Conservation (phyloP, 2,329 filamentous ascomycete species). For the Aureobasidium namibiae region DNA sequence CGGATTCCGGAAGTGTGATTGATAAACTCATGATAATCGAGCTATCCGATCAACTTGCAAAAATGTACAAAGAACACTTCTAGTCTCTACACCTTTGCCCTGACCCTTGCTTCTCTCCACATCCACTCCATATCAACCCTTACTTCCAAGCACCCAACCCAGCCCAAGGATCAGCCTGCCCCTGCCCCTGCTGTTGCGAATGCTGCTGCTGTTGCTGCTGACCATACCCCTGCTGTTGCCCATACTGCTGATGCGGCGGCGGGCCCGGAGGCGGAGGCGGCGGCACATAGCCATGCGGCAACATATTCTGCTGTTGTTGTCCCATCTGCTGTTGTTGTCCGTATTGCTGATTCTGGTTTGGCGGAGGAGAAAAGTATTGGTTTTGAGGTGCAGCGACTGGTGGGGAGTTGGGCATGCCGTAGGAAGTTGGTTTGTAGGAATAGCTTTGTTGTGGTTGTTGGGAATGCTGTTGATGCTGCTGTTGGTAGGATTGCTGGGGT, state of each 20-base stretch:
- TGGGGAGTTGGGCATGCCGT: constrained; percentile 36
- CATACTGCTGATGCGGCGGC: constrained; percentile 46
- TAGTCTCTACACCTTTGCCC: background rate
- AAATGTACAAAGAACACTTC: background rate
- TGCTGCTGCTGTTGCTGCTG: constrained; percentile 32
- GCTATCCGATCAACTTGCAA: no score
- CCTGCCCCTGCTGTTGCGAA: constrained; percentile 30
- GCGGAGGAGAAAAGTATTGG: constrained; percentile 42
- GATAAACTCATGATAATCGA: no score
- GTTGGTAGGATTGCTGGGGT: no score
- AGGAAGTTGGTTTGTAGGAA: constrained; percentile 40
- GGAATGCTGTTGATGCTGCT: background rate
- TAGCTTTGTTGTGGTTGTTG: constrained; percentile 5
- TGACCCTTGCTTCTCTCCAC: background rate
- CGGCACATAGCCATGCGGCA: constrained; percentile 58
- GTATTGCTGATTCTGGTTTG: constrained; percentile 27
- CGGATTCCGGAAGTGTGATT: no score
- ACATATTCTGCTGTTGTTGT: constrained; percentile 17
- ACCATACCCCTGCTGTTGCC: constrained; percentile 36
- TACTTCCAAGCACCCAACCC: constrained; percentile 63
- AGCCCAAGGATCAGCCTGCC: constrained; percentile 57
- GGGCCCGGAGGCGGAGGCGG: constrained; percentile 60
- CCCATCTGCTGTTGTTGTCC: constrained; percentile 15
- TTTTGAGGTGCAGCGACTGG: constrained; percentile 49
- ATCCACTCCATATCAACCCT: background rate